Evolutionary conservation across 192 early-diverging fungal species (phyloP), one percentile per base, ranked within the genome.

Genomic region (Gonapodya prolifera): DNA sequence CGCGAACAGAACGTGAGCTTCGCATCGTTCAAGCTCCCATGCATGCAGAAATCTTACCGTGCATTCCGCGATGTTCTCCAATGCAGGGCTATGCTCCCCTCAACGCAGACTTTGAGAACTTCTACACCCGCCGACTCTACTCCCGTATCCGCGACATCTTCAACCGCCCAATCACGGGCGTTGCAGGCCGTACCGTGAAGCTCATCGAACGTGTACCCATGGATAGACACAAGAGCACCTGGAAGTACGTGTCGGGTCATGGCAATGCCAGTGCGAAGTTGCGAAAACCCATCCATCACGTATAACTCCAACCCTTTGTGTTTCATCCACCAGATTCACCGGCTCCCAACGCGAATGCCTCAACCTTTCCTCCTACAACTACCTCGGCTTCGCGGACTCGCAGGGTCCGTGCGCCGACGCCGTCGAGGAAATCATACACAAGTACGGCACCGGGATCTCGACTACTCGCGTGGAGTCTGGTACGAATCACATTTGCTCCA

Each of bases 71-170:
- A 8, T 69, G 13, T n/a, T n/a, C n/a, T n/a, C 45, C 8, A 8
- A 69, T 16, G n/a, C 45, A 69, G 45, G 94, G 97, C 18, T 96
- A 92, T 81, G 96, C 97, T 35, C 93, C 97, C 34, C 83, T 99
- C 78, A 94, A 92, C 70, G 94, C 93, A 32, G 97, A 97, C 78
- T 99, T 97, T 86, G 95, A 99, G 80, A 95, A 93, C 75, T 94
- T 99, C 85, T 99, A 97, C 89, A 91, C 91, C 71, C 89, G 97
- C 34, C 91, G 94, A 35, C 85, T 99, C 70, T 96, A 95, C 81
- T 77, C 84, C 17, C 89, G 95, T 33, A 96, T 97, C 80, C 88
- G 93, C 70, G 97, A 99, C 85, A 90, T 88, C 84, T 98, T 96
- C 85, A 96, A 95, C 84, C 89, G 95, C 1, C 97, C 97, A 16